Evolutionary conservation across 495 filamentous ascomycete genomes (phyloP).

Genomic region (Penicillium simplicissimum): DNA sequence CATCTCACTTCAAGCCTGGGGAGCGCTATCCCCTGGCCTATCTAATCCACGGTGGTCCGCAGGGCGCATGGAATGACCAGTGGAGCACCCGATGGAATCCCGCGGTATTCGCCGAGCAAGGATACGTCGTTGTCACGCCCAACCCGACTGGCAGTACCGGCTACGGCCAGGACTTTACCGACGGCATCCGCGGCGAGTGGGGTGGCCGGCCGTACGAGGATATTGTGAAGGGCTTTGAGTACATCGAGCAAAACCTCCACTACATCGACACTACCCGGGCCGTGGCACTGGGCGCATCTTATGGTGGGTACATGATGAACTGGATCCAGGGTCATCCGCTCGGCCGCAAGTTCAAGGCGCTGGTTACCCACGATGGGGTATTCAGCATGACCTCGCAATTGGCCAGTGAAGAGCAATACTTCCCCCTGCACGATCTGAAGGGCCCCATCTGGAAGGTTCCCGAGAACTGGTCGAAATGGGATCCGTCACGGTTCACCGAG

Average conservation of each 20-base stretch:
- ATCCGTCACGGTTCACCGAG: constrained; percentile 66
- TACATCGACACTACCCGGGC: constrained; percentile 78
- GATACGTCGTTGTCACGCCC: constrained; percentile 83
- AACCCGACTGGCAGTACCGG: constrained; percentile 88
- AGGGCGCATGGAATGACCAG: constrained; percentile 78
- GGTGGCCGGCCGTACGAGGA: constrained; percentile 79
- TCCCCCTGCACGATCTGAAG: constrained; percentile 79
- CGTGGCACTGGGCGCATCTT: constrained; percentile 81
- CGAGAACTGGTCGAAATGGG: constrained; percentile 77
- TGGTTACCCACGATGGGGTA: constrained; percentile 89
- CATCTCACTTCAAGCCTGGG: constrained; percentile 69
- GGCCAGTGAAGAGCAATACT: constrained; percentile 84
- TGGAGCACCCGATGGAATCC: constrained; percentile 94
- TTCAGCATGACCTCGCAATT: constrained; percentile 78
- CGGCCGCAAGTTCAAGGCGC: constrained; percentile 78
- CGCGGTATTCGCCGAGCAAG: constrained; percentile 86
- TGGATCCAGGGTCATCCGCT: constrained; percentile 57
- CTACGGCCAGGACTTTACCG: constrained; percentile 77
- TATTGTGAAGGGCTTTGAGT: constrained; percentile 75
- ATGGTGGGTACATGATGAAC: constrained; percentile 86
- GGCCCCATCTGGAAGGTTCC: constrained; percentile 74
- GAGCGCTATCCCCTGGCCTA: constrained; percentile 82
- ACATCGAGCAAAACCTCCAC: constrained; percentile 66
- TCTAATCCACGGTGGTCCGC: constrained; percentile 86
- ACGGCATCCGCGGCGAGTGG: constrained; percentile 77